Base-by-base conservation (phyloP, 192 early-diverging fungal species). In the Helicostylum pulchrum region DNA sequence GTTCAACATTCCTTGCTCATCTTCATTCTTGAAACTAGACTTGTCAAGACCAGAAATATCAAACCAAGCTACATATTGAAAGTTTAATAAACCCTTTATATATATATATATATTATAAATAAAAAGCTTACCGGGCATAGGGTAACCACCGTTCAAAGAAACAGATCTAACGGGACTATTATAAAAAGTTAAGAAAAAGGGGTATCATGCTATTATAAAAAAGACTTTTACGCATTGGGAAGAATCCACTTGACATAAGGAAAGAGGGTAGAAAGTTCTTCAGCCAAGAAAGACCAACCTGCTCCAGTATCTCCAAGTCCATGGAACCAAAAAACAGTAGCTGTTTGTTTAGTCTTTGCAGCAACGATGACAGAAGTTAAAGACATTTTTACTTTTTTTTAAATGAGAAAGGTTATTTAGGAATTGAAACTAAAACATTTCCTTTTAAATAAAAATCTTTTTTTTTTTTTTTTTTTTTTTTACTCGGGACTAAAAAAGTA, bases 191-290 rank as follows among this genome's bases (percentile, higher is more conserved):
- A 23, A 10, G 26, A 53, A 52, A 2, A 44, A 45, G 7, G 31
- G 31, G 10, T 48, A 20, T 12, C 21, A 1, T 36, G 7, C 2
- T 12, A 44, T 7, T 20, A 50, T 32, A 14, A 64, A 15, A 51
- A 7, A 23, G 4, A 8, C n/a, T 52, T 75, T 80, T 64, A 83
- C 67, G 94, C 95, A 72, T 94, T 86, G 1, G 96, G 96, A 34
- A 95, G 81, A 34, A 98, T 75, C 66, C 87, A 96, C 80, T 98
- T 98, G 70, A 93, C 86, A 70, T 94, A 88, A 7, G 90, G 92
- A 20, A 94, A 72, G 9, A 62, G 54, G 7, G 53, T 59, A 9
- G 73, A 36, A 15, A 94, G 78, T 78, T 88, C 79, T 42, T 67
- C 53, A 5, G 78, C 80, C 31, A 87, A 67, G 19, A 72, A 76